Conservation (phyloP, 2,329 filamentous ascomycete genomes). For the Podosphaera leucotricha region DNA sequence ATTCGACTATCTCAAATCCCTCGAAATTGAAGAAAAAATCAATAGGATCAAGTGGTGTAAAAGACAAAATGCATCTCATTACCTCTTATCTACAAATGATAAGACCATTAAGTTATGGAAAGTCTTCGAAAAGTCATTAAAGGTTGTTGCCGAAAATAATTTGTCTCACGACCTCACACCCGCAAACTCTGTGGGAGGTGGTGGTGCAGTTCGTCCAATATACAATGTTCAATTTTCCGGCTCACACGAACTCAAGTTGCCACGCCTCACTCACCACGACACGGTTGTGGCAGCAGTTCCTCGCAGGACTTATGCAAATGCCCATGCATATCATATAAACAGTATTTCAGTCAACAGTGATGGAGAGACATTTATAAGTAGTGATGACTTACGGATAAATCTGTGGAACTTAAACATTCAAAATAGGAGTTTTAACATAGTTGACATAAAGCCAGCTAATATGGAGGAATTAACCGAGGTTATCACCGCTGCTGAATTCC, state of each 20-base stretch:
- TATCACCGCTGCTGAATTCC: constrained; percentile 94
- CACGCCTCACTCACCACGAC: constrained; percentile 90
- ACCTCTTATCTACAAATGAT: constrained; percentile 93
- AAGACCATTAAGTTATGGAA: constrained; percentile 99
- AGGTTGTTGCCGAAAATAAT: constrained; percentile 98
- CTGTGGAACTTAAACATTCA: constrained; percentile 99
- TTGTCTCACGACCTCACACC: constrained; percentile 85
- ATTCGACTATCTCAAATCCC: constrained; percentile 96
- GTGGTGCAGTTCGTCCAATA: constrained; percentile 50
- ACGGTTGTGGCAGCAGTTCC: constrained; percentile 94
- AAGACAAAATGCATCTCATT: constrained; percentile 94
- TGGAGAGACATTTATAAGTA: constrained; percentile 97
- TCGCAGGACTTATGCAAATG: constrained; percentile 89
- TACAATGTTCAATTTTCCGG: constrained; percentile 55
- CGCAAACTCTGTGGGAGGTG: constrained; percentile 41
- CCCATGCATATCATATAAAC: constrained; percentile 98
- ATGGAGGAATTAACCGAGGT: constrained; percentile 99
- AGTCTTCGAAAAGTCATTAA: constrained; percentile 97
- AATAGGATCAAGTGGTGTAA: constrained; percentile 99
- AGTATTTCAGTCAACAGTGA: constrained; percentile 99
- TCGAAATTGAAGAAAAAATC: constrained; percentile 99
- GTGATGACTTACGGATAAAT: constrained; percentile 92
- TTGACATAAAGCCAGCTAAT: constrained; percentile 98
- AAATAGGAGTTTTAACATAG: constrained; percentile 99
- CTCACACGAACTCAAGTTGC: constrained; percentile 68